Percentiles rank a stretch among this genome's conserved stretches.
Evolutionary conservation across 129 eudicot species (phyloP).

Genomic region (Flaveria sonorensis): DNA sequence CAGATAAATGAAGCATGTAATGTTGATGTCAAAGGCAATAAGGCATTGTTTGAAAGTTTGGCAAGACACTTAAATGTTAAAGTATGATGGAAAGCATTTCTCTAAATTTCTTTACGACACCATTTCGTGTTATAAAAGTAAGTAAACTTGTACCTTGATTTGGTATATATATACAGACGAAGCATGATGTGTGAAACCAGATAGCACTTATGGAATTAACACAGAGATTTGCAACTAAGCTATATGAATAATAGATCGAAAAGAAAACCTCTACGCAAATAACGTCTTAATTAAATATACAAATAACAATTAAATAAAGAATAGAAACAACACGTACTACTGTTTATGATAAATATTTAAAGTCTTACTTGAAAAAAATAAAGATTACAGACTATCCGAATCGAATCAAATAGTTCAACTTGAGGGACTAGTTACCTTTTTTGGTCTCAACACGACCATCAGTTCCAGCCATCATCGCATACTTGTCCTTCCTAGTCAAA

Average conservation of each 20-base stretch:
- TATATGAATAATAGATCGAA: too few relatives aligned
- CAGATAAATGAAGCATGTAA: slow-evolving; percentile 51
- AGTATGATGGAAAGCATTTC: slow-evolving; percentile 71
- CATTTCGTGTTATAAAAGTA: background rate
- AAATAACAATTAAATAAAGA: background rate
- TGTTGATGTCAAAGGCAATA: slow-evolving; percentile 76
- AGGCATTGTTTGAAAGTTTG: slow-evolving; percentile 82
- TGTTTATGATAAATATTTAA: background rate
- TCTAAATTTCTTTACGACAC: slow-evolving; percentile 35
- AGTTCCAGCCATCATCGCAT: slow-evolving; percentile 75
- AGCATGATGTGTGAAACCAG: slow-evolving; percentile 62
- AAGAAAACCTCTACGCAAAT: too few relatives aligned
- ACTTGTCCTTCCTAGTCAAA: slow-evolving; percentile 85
- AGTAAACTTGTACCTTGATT: background rate
- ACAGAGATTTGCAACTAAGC: slow-evolving; percentile 27
- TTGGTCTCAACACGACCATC: slow-evolving; percentile 62
- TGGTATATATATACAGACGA: slow-evolving; percentile 47
- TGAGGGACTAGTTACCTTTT: slow-evolving; percentile 26
- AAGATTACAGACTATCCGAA: slow-evolving; percentile 15
- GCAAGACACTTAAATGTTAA: slow-evolving; percentile 69
- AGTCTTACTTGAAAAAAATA: slow-evolving; percentile 19
- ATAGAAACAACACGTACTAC: background rate
- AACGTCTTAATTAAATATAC: background rate
- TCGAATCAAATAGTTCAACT: slow-evolving; percentile 17
- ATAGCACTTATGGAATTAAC: slow-evolving; percentile 44